Percentiles rank a stretch among this genome's conserved stretches.
These are phyloP conservation scores for Candida quercuum DNA, from an alignment of 805 yeast genomes.

Conservation along the genomic window DNA sequence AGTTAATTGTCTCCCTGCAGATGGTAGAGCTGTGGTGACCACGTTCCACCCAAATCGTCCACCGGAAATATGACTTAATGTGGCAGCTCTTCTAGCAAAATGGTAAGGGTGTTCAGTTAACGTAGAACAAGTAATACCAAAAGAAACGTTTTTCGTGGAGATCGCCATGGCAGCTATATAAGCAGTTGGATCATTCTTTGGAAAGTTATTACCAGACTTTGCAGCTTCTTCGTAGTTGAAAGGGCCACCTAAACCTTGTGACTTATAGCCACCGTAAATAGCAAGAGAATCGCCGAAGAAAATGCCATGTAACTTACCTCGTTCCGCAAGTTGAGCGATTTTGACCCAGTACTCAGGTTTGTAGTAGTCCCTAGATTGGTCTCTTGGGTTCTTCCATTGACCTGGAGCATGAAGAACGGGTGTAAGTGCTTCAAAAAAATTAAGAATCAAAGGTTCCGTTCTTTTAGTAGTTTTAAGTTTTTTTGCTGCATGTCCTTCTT, in stretches of 20 bases:
- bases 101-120: slow-evolving; percentile 15
- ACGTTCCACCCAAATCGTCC: slow-evolving; percentile 44
- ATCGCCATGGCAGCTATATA: slow-evolving; percentile 34
- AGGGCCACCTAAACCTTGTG: too few species aligned
- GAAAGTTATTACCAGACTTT: slow-evolving; percentile 23
- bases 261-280: slow-evolving; percentile 32
- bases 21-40: slow-evolving; percentile 36
- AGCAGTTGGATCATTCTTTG: slow-evolving; percentile 31
- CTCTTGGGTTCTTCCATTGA: slow-evolving; percentile 20
- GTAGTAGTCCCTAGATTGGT: slow-evolving; percentile 14
- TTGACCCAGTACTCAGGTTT: slow-evolving; percentile 33
- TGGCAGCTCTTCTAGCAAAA: slow-evolving; percentile 35
- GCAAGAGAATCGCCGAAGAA: slow-evolving; percentile 36
- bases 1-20: slow-evolving; percentile 34
- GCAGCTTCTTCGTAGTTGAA: slow-evolving; percentile 28
- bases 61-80: slow-evolving; percentile 19
- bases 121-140: slow-evolving; percentile 36
- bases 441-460: slow-evolving; percentile 15
- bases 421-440: slow-evolving; percentile 19
- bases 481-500: too few species aligned
- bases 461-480: too few species aligned
- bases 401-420: slow-evolving; percentile 20
- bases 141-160: slow-evolving; percentile 33
- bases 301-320: slow-evolving; percentile 31
- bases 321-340: slow-evolving; percentile 32